These are phyloP conservation scores for Pyrenophora seminiperda DNA, from an alignment of 2,329 filamentous ascomycete genomes.

Conservation along the genomic window DNA sequence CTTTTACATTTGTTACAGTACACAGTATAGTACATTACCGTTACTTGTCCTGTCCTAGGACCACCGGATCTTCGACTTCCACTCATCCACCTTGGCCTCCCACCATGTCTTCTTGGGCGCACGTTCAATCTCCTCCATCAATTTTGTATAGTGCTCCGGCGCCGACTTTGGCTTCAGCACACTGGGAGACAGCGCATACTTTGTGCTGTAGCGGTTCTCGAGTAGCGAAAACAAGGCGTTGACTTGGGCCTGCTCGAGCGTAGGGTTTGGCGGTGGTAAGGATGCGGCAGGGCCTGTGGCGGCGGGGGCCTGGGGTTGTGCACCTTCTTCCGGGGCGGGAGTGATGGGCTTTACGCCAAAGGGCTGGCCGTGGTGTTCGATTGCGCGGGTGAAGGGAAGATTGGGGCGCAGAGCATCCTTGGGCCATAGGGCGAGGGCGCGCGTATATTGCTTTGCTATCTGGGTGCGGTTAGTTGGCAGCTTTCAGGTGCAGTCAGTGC, in stretches of 20 bases:
- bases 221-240: conserved; percentile 66
- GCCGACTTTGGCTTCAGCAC: conserved; percentile 42
- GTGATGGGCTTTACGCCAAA: conserved; percentile 37
- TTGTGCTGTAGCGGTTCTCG: conserved; percentile 61
- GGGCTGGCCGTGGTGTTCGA: conserved; percentile 49
- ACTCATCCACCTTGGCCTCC: conserved; percentile 43
- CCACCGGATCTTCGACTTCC: conserved; percentile 48
- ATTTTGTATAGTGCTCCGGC: conserved; percentile 42
- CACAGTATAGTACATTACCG: conserved; percentile 10
- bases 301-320: conserved; percentile 14
- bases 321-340: conserved; percentile 17
- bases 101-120: conserved; percentile 46
- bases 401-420: conserved; percentile 57
- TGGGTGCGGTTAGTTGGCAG: conserved; percentile 7
- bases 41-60: conserved; percentile 16
- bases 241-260: conserved; percentile 53
- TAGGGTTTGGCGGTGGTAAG: conserved; percentile 20
- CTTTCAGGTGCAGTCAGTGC: background rate
- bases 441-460: conserved; percentile 56
- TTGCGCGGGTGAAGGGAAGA: conserved; percentile 52
- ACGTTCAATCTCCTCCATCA: conserved; percentile 46
- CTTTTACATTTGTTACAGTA: conserved; percentile 8
- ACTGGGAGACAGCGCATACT: conserved; percentile 34
- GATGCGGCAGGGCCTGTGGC: conserved; percentile 13
- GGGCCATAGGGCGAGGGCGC: conserved; percentile 57